phyloP scores from a whole-genome alignment of 805 yeast genomes.

The Cyberlindnera sargentensis region DNA sequence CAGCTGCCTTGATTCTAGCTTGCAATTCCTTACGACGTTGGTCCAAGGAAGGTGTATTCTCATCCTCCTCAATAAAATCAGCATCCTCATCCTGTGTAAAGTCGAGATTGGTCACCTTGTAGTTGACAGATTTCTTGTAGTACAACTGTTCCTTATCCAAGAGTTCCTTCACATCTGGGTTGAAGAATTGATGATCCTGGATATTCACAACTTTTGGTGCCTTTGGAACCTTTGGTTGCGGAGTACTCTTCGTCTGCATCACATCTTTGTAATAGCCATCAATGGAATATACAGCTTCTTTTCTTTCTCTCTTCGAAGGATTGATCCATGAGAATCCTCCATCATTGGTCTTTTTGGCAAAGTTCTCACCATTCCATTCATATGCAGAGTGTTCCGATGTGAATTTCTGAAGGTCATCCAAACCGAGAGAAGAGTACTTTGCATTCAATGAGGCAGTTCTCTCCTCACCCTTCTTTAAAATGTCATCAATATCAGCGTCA shows the following conservation, averaged over 20 bases:
- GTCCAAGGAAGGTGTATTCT: conserved; percentile 5
- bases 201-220: conserved; percentile 59
- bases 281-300: conserved; percentile 70
- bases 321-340: conserved; percentile 55
- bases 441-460: conserved; percentile 75
- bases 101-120: conserved; percentile 51
- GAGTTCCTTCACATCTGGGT: conserved; percentile 43
- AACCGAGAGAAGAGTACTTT: conserved; percentile 77
- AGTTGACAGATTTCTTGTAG: conserved; percentile 52
- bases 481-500: conserved; percentile 73
- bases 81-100: conserved; percentile 38
- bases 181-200: conserved; percentile 72
- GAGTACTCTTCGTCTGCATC: conserved; percentile 33
- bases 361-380: conserved; percentile 91
- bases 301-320: conserved; percentile 69
- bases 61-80: neutral
- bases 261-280: conserved; percentile 75
- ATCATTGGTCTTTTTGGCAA: conserved; percentile 35
- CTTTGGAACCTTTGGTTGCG: conserved; percentile 39
- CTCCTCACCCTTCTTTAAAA: conserved; percentile 72
- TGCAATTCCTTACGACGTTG: conserved; percentile 32
- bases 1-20: conserved; percentile 47
- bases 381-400: conserved; percentile 85
- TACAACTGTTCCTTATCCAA: conserved; percentile 60
- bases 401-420: conserved; percentile 90